Conservation (phyloP, 768 basidiomycete genomes). For the Tulasnella sp. region DNA sequence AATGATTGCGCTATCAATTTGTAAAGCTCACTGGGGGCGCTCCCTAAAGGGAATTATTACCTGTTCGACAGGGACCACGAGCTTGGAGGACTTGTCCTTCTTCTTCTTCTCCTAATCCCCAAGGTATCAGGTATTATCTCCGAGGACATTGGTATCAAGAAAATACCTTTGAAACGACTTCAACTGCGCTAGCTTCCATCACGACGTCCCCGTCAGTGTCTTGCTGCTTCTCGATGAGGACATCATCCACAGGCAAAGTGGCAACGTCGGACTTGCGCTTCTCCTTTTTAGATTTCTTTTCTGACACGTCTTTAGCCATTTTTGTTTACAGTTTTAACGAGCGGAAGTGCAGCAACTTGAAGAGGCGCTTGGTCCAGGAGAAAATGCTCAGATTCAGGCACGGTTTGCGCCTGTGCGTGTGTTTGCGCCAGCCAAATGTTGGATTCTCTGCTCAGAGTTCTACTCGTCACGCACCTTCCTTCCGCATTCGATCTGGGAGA, state of each 20-base stretch:
- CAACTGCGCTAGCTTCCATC: conserved; percentile 38
- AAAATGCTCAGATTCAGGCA: conserved; percentile 7
- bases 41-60: neutral
- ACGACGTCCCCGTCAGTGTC: conserved; percentile 40
- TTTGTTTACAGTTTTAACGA: conserved; percentile 12
- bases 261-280: conserved; percentile 44
- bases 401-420: neutral
- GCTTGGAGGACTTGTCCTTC: conserved; percentile 58
- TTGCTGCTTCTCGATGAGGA: conserved; percentile 47
- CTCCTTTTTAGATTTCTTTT: conserved; percentile 71
- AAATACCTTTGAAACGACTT: conserved; percentile 26
- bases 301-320: conserved; percentile 71
- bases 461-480: neutral
- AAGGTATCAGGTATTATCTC: conserved; percentile 27
- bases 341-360: neutral
- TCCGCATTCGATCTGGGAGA: neutral
- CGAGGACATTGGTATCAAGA: neutral
- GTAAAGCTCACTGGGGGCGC: too few relatives aligned
- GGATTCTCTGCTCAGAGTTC: neutral
- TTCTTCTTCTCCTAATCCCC: conserved; percentile 53
- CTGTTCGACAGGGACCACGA: conserved; percentile 68
- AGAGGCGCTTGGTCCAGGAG: conserved; percentile 5
- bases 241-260: conserved; percentile 35
- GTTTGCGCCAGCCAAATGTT: neutral
- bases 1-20: neutral